Conservation (phyloP, 306 rosid genomes). For the Rosa multiflora region DNA sequence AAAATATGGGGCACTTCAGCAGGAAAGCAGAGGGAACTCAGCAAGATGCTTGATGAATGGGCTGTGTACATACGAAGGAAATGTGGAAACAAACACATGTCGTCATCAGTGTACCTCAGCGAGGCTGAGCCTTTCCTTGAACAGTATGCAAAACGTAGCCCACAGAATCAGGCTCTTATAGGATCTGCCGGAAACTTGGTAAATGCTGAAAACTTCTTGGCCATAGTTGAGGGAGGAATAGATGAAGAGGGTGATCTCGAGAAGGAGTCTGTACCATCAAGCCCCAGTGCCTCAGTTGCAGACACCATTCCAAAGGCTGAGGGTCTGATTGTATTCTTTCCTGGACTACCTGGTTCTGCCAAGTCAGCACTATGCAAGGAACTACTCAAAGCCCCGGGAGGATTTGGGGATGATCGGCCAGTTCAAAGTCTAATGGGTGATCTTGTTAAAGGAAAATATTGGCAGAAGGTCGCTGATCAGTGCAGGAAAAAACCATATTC, state of each 20-base stretch:
- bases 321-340: constrained; percentile 89
- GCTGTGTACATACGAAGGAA: constrained; percentile 81
- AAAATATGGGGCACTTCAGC: constrained; percentile 86
- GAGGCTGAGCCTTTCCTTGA: constrained; percentile 98
- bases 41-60: constrained; percentile 98
- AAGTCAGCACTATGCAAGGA: constrained; percentile 96
- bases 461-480: constrained; percentile 87
- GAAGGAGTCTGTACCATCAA: constrained; percentile 47
- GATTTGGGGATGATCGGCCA: constrained; percentile 80
- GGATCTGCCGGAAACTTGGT: constrained; percentile 94
- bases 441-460: constrained; percentile 80
- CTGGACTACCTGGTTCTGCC: constrained; percentile 94
- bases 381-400: constrained; percentile 62
- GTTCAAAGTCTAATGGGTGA: constrained; percentile 91
- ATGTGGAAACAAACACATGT: constrained; percentile 67
- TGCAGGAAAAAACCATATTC: constrained; percentile 75
- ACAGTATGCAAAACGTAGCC: constrained; percentile 78
- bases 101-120: constrained; percentile 76
- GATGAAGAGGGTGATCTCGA: constrained; percentile 91
- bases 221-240: constrained; percentile 65
- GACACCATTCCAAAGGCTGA: constrained; percentile 70
- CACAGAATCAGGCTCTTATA: constrained; percentile 68
- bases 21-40: constrained; percentile 85
- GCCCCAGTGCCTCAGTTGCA: constrained; percentile 42
- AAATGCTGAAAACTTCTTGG: constrained; percentile 81